Percentiles rank a stretch among this genome's conserved stretches.
Evolutionary conservation across 139 green algal species (phyloP).

Genomic region (Coccomyxa sp.): DNA sequence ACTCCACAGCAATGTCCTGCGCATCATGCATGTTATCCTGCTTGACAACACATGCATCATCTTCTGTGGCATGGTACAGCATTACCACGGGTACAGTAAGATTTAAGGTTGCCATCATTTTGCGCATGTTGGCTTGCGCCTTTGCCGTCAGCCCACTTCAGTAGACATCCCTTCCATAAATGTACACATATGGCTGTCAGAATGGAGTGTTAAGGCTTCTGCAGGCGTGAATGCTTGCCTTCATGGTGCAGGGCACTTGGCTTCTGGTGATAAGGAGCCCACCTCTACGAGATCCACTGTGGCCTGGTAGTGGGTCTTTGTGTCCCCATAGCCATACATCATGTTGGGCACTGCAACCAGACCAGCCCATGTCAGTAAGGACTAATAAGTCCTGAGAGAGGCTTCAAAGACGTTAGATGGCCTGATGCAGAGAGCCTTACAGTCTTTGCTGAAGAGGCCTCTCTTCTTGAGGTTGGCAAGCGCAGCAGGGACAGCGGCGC

Average conservation of each 20-base stretch:
- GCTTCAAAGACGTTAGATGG: background rate
- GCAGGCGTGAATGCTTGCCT: too few relatives aligned
- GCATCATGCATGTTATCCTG: background rate
- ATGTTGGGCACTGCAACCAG: background rate
- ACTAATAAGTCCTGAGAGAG: background rate
- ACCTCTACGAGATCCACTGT: background rate
- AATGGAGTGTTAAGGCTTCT: too few relatives aligned
- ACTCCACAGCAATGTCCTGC: background rate
- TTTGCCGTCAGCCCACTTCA: too few relatives aligned
- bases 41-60: background rate
- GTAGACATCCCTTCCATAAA: too few relatives aligned
- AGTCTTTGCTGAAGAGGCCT: background rate
- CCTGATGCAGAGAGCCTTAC: background rate
- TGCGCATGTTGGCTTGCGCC: too few relatives aligned
- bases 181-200: too few relatives aligned
- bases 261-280: too few relatives aligned
- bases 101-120: background rate
- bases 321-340: background rate
- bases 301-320: background rate
- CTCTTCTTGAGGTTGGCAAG: background rate
- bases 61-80: background rate
- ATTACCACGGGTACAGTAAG: background rate
- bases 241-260: too few relatives aligned
- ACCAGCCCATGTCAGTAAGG: background rate
- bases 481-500: too few relatives aligned